Evolutionary conservation across 1,284 basidiomycete genomes (phyloP).

Genomic region (Cutaneotrichosporon mucoides): DNA sequence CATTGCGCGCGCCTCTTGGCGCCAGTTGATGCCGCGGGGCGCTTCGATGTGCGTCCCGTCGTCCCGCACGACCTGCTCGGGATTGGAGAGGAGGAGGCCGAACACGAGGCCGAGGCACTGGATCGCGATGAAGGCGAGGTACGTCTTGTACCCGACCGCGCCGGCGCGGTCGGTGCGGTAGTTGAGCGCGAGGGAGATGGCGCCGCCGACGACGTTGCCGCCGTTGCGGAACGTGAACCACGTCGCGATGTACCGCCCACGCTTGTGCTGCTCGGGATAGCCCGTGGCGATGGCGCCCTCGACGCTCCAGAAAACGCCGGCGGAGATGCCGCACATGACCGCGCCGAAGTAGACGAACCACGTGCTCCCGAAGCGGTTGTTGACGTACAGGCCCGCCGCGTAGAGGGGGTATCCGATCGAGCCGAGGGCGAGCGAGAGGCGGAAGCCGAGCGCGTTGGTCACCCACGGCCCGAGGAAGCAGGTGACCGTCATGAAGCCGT

Average conservation of each 20-base stretch:
- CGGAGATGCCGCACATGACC: constrained; percentile 32
- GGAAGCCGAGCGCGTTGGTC: constrained; percentile 23
- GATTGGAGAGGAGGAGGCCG: constrained; percentile 22
- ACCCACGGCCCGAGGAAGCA: constrained; percentile 11
- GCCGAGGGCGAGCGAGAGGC: constrained; percentile 37
- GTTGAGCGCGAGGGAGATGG: constrained; percentile 25
- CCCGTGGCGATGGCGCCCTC: constrained; percentile 11
- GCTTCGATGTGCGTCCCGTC: constrained; percentile 29
- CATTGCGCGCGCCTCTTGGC: constrained; percentile 23
- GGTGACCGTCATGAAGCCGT: constrained; percentile 19
- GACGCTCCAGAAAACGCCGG: constrained; percentile 37
- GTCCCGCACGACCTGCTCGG: constrained; percentile 24
- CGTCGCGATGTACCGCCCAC: constrained; percentile 26
- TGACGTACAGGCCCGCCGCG: constrained; percentile 38
- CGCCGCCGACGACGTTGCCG: constrained; percentile 33
- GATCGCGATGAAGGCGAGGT: constrained; percentile 35
- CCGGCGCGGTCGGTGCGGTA: constrained; percentile 18
- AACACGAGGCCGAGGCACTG: constrained; percentile 25
- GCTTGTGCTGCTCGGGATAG: constrained; percentile 13
- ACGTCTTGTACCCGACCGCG: constrained; percentile 26
- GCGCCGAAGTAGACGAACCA: constrained; percentile 35
- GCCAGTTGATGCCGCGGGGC: constrained; percentile 16
- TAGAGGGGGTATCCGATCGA: constrained; percentile 34
- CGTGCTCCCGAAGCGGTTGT: constrained; percentile 24
- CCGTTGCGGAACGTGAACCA: constrained; percentile 33